These are phyloP conservation scores for Bidens hawaiensis DNA, from an alignment of 140 eudicot genomes.

Conservation along the genomic window DNA sequence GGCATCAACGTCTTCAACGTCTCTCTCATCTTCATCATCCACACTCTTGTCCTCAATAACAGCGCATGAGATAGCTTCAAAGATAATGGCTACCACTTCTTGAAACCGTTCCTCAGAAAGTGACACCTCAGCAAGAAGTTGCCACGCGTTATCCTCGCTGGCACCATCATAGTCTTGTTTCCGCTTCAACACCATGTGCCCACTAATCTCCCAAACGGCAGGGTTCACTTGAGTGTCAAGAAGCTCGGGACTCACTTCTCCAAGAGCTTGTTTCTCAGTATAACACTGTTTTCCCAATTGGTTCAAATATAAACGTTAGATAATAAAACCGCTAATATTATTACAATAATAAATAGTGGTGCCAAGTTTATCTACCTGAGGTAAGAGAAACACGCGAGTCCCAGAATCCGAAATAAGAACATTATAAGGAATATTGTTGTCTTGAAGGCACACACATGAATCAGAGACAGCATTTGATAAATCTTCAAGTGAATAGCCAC, in stretches of 20 bases:
- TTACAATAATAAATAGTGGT: not conserved
- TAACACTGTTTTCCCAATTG: constrained; percentile 60
- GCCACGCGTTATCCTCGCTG: constrained; percentile 90
- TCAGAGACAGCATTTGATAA: constrained; percentile 68
- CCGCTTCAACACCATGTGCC: constrained; percentile 92
- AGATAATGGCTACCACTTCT: constrained; percentile 73
- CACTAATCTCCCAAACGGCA: constrained; percentile 98
- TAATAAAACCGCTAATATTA: not conserved
- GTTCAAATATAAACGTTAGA: not conserved
- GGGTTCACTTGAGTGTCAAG: constrained; percentile 98
- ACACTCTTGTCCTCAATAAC: constrained; percentile 12
- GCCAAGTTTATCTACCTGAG: constrained; percentile 51
- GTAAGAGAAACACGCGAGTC: constrained; percentile 70
- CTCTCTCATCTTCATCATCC: constrained; percentile 23
- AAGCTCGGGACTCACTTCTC: constrained; percentile 89
- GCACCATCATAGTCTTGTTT: constrained; percentile 82
- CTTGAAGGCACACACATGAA: constrained; percentile 87
- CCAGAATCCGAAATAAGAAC: constrained; percentile 89
- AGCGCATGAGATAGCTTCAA: constrained; percentile 61
- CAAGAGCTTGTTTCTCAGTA: constrained; percentile 96
- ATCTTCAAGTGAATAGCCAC: constrained; percentile 59
- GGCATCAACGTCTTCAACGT: constrained; percentile 50
- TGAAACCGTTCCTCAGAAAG: constrained; percentile 80
- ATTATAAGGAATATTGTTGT: constrained; percentile 81
- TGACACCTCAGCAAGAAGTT: constrained; percentile 96